Evolutionary conservation across 2,329 filamentous ascomycete genomes (phyloP).

Genomic region (Scytalidium lignicola): DNA sequence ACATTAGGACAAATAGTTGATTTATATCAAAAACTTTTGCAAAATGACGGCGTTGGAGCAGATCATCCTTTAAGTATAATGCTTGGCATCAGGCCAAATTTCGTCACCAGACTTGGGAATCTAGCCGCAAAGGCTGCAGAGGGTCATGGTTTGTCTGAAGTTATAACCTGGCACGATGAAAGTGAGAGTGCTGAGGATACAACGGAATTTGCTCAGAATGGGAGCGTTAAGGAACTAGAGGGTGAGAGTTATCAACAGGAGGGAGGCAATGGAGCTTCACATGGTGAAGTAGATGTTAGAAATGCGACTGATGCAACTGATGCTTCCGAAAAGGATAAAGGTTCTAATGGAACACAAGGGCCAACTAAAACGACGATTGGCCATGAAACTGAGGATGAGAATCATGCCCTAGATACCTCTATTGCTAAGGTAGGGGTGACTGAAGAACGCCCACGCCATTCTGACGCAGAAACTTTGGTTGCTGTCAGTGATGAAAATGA

Average conservation of each 20-base stretch:
- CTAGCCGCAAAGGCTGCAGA: conserved; percentile 47
- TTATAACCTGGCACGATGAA: conserved; percentile 19
- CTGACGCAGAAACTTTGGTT: neutral
- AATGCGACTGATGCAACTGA: neutral
- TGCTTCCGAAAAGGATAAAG: neutral
- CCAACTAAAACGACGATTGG: neutral
- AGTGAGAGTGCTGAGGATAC: conserved; percentile 17
- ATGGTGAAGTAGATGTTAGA: neutral
- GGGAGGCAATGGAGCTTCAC: neutral
- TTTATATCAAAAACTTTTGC: conserved; percentile 52
- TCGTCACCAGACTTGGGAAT: conserved; percentile 45
- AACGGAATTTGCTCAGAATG: conserved; percentile 7
- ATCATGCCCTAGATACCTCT: neutral
- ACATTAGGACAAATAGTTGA: conserved; percentile 53
- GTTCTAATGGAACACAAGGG: neutral
- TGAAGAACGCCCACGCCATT: neutral
- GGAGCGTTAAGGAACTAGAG: neutral
- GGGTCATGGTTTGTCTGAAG: conserved; percentile 43
- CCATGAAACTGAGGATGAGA: neutral
- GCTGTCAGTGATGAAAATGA: conserved; percentile 13
- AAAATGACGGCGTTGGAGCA: conserved; percentile 50
- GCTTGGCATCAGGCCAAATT: conserved; percentile 47
- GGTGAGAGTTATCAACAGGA: neutral
- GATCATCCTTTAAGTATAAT: conserved; percentile 54
- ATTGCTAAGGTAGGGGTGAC: neutral